These are phyloP conservation scores for Radiomyces spectabilis DNA, from an alignment of 192 early-diverging fungal species.

Conservation along the genomic window DNA sequence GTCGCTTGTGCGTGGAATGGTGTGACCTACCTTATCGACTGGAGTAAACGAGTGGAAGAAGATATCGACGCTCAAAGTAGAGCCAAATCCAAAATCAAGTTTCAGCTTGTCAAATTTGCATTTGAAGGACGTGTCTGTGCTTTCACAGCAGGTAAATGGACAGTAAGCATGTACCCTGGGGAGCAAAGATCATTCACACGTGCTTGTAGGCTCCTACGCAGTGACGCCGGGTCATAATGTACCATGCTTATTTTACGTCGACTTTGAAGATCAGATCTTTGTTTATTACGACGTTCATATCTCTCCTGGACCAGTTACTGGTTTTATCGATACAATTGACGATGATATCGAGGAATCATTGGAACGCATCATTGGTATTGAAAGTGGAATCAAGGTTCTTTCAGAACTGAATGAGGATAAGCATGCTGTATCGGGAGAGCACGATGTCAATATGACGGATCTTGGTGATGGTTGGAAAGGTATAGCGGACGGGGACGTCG, in stretches of 20 bases:
- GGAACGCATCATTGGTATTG: constrained; percentile 18
- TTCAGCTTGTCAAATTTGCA: constrained; percentile 43
- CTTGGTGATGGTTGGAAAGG: constrained; percentile 28
- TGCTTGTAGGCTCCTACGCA: constrained; percentile 38
- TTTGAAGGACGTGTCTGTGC: constrained; percentile 53
- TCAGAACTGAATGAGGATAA: background rate
- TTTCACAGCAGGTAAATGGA: constrained; percentile 45
- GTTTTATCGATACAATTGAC: constrained; percentile 38
- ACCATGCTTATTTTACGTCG: constrained; percentile 51
- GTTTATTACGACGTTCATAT: constrained; percentile 51
- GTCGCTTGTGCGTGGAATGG: constrained; percentile 54
- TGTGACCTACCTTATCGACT: constrained; percentile 47
- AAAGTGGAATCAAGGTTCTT: constrained; percentile 6
- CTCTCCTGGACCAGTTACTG: constrained; percentile 30
- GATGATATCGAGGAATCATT: constrained; percentile 28
- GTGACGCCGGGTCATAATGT: constrained; percentile 39
- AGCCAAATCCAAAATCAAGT: constrained; percentile 15
- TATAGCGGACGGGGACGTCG: constrained; percentile 4
- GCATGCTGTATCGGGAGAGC: background rate
- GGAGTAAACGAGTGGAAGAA: constrained; percentile 19
- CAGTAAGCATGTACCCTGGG: too few species aligned
- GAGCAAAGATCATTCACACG: background rate
- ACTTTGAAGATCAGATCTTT: constrained; percentile 54
- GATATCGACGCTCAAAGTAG: constrained; percentile 10
- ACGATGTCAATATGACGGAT: constrained; percentile 4